Percentiles rank a stretch among this genome's conserved stretches.
Conservation (phyloP, 2,329 filamentous ascomycete genomes). For the Zasmidium cellare region DNA sequence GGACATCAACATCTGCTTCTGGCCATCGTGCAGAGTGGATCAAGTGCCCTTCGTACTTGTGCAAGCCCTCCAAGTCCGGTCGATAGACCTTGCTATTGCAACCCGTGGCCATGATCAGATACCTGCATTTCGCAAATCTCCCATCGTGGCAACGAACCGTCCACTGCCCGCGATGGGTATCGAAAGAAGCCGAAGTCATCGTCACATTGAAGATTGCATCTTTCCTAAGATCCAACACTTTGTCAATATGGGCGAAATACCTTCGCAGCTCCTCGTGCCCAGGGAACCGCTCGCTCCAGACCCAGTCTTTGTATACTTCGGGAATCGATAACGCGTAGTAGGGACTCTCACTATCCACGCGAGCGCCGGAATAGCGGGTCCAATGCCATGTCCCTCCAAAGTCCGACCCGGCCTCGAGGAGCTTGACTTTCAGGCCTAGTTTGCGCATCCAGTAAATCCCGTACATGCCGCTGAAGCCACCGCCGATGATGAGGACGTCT, state of each 20-base stretch:
- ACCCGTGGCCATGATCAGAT: slow-evolving; percentile 56
- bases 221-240: background rate
- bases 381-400: slow-evolving; percentile 39
- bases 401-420: slow-evolving; percentile 37
- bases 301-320: slow-evolving; percentile 52
- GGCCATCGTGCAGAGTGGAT: slow-evolving; percentile 57
- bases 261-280: slow-evolving; percentile 50
- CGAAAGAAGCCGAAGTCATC: slow-evolving; percentile 54
- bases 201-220: slow-evolving; percentile 43
- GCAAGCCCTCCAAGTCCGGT: slow-evolving; percentile 60
- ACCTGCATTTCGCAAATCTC: slow-evolving; percentile 54
- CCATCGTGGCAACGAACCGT: slow-evolving; percentile 54
- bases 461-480: slow-evolving; percentile 22
- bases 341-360: slow-evolving; percentile 44
- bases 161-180: slow-evolving; percentile 60
- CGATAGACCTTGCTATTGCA: slow-evolving; percentile 61
- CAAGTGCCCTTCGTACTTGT: slow-evolving; percentile 60
- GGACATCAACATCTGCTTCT: slow-evolving; percentile 53
- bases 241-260: slow-evolving; percentile 57
- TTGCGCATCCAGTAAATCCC: slow-evolving; percentile 34
- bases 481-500: slow-evolving; percentile 19
- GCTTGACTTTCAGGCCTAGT: slow-evolving; percentile 33
- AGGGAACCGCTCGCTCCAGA: slow-evolving; percentile 41
- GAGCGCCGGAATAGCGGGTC: slow-evolving; percentile 40
- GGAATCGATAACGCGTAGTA: slow-evolving; percentile 33